A percentile compares a stretch with the other conserved stretches of the same genome.
These are phyloP conservation scores for Globisporangium nunn DNA, from an alignment of 352 stramenopile genomes.

Conservation along the genomic window DNA sequence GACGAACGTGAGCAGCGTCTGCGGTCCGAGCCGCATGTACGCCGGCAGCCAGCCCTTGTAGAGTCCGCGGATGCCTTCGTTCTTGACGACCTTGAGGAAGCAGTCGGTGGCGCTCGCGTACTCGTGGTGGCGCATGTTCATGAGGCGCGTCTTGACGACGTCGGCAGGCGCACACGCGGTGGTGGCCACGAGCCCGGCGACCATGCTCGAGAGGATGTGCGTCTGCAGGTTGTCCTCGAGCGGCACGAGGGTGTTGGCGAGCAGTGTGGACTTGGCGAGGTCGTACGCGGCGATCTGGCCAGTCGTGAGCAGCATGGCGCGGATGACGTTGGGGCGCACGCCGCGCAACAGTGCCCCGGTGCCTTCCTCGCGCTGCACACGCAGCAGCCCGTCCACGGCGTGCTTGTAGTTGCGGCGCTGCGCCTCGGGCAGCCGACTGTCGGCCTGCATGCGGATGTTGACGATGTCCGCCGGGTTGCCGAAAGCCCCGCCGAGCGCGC, in stretches of 20 bases:
- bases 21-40: conserved; percentile 77
- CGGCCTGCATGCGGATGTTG: conserved; percentile 82
- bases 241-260: conserved; percentile 32
- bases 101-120: conserved; percentile 79
- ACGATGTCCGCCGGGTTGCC: conserved; percentile 79
- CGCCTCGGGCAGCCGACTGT: conserved; percentile 48
- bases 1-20: conserved; percentile 84
- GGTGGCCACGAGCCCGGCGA: conserved; percentile 68
- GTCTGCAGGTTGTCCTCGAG: conserved; percentile 67
- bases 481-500: conserved; percentile 54
- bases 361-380: conserved; percentile 63
- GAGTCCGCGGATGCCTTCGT: conserved; percentile 66
- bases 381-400: conserved; percentile 60
- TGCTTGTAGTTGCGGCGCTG: conserved; percentile 81
- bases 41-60: conserved; percentile 82
- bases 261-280: conserved; percentile 50
- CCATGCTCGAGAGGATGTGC: conserved; percentile 69
- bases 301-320: conserved; percentile 75
- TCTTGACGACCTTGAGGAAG: conserved; percentile 69
- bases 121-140: conserved; percentile 80
- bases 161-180: conserved; percentile 73
- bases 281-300: conserved; percentile 83
- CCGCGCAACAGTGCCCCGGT: conserved; percentile 51
- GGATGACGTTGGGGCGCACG: conserved; percentile 79
- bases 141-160: conserved; percentile 77